phyloP scores from a whole-genome alignment of 1,284 basidiomycete genomes.

The Apiotrichum mycotoxinovorans region DNA sequence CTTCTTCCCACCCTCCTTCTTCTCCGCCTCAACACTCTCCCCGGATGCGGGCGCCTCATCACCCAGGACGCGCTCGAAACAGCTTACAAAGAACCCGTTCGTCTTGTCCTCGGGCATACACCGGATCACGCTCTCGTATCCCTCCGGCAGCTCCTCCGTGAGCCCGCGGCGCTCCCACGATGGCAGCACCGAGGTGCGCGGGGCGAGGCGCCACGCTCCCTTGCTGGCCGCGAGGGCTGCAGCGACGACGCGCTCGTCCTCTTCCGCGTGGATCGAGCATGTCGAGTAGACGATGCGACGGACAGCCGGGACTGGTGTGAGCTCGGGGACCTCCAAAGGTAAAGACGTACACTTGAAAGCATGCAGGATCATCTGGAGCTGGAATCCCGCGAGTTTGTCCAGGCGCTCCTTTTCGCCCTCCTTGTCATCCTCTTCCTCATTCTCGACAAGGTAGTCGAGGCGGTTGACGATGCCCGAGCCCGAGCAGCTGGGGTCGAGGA shows the following conservation, averaged over 20 bases:
- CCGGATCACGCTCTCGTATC: conserved; percentile 67
- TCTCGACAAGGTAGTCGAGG: conserved; percentile 68
- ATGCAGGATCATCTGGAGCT: conserved; percentile 86
- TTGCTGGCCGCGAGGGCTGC: conserved; percentile 61
- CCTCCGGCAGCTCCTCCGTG: conserved; percentile 57
- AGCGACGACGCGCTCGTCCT: conserved; percentile 84
- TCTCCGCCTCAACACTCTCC: neutral
- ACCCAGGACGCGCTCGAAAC: conserved; percentile 59
- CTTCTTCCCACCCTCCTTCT: conserved; percentile 2
- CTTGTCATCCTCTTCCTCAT: conserved; percentile 4
- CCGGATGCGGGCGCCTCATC: conserved; percentile 5
- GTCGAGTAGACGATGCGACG: conserved; percentile 89
- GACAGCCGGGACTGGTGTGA: conserved; percentile 57
- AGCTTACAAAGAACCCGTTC: conserved; percentile 92
- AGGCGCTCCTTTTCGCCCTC: conserved; percentile 57
- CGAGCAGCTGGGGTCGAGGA: conserved; percentile 89
- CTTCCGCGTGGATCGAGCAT: conserved; percentile 83
- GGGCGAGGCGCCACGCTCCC: conserved; percentile 64
- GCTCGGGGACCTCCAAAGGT: no score
- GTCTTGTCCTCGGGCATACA: conserved; percentile 83
- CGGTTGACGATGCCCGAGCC: conserved; percentile 89
- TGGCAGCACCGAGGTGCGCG: conserved; percentile 64
- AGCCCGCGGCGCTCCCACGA: conserved; percentile 74
- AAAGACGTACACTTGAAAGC: conserved; percentile 78
- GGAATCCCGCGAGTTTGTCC: conserved; percentile 77